Evolutionary conservation across 1,284 basidiomycete genomes (phyloP).

Genomic region (Malassezia caprae): DNA sequence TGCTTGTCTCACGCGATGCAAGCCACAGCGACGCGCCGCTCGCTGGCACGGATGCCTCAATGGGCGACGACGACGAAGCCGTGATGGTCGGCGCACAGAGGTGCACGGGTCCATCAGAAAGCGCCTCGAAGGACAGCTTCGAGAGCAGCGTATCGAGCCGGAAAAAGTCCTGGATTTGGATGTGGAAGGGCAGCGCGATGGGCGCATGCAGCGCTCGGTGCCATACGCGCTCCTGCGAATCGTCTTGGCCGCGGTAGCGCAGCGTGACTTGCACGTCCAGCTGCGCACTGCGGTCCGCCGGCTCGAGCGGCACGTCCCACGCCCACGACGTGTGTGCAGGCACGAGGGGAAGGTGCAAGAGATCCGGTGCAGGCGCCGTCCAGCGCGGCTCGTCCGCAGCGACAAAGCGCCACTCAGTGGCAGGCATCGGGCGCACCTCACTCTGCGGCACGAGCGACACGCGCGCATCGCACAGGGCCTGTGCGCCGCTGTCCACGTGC

Average conservation of each 20-base stretch:
- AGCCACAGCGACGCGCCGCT: conserved; percentile 8
- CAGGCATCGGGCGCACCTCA: background rate
- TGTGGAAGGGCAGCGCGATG: conserved; percentile 36
- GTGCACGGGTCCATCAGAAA: background rate
- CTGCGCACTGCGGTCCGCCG: conserved; percentile 15
- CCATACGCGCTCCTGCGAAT: conserved; percentile 11
- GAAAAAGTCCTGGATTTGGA: conserved; percentile 48
- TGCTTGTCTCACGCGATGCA: conserved; percentile 30
- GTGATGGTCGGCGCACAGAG: background rate
- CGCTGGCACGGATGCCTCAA: background rate
- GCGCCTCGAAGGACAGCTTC: conserved; percentile 6
- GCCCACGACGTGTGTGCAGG: background rate
- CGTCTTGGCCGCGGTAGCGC: conserved; percentile 11
- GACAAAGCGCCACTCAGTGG: background rate
- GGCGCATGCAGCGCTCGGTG: conserved; percentile 11
- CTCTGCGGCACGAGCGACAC: conserved; percentile 13
- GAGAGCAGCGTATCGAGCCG: conserved; percentile 26
- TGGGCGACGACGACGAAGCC: background rate
- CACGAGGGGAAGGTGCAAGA: background rate
- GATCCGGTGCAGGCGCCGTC: background rate
- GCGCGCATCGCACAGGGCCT: conserved; percentile 20
- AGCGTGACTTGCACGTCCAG: conserved; percentile 18
- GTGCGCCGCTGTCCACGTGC: conserved; percentile 24
- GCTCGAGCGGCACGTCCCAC: conserved; percentile 20
- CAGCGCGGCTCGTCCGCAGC: background rate